Evolutionary conservation across 1,284 basidiomycete species (phyloP).

Genomic region (Inonotus obliquus): DNA sequence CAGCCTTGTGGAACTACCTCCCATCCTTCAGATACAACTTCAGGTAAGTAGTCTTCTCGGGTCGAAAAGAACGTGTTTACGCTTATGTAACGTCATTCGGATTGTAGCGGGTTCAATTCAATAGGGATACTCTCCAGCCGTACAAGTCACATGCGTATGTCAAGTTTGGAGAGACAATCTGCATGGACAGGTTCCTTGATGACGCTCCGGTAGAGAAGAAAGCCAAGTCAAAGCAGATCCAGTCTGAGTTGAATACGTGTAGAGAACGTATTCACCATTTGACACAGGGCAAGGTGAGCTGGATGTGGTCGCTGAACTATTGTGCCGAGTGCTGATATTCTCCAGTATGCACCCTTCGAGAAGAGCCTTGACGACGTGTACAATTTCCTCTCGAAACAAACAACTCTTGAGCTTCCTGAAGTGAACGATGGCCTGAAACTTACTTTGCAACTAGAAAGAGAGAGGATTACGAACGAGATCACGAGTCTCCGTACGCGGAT

Average conservation of each 20-base stretch:
- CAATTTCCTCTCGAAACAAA: slow-evolving; percentile 50
- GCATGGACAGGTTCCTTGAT: slow-evolving; percentile 90
- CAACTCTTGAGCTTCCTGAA: slow-evolving; percentile 36
- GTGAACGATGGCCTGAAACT: slow-evolving; percentile 51
- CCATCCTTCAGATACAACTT: slow-evolving; percentile 91
- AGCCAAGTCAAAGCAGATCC: slow-evolving; percentile 62
- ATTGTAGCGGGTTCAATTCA: slow-evolving; percentile 89
- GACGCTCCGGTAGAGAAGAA: slow-evolving; percentile 68
- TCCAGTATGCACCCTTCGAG: slow-evolving; percentile 54
- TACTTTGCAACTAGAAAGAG: slow-evolving; percentile 49
- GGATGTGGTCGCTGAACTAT: not conserved
- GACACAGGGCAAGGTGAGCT: slow-evolving; percentile 61
- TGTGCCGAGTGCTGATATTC: not conserved
- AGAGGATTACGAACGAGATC: slow-evolving; percentile 55
- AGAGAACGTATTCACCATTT: slow-evolving; percentile 65
- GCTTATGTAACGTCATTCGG: slow-evolving; percentile 6
- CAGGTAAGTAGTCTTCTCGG: slow-evolving; percentile 50
- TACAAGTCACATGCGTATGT: slow-evolving; percentile 97
- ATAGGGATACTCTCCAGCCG: slow-evolving; percentile 81
- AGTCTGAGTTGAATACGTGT: slow-evolving; percentile 56
- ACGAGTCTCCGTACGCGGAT: slow-evolving; percentile 53
- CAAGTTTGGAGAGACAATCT: slow-evolving; percentile 82
- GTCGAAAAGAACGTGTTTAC: not conserved
- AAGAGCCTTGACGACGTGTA: slow-evolving; percentile 48
- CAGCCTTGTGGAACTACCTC: slow-evolving; percentile 81